These are phyloP conservation scores for Mycena rosella DNA, from an alignment of 768 basidiomycete species.

Conservation along the genomic window DNA sequence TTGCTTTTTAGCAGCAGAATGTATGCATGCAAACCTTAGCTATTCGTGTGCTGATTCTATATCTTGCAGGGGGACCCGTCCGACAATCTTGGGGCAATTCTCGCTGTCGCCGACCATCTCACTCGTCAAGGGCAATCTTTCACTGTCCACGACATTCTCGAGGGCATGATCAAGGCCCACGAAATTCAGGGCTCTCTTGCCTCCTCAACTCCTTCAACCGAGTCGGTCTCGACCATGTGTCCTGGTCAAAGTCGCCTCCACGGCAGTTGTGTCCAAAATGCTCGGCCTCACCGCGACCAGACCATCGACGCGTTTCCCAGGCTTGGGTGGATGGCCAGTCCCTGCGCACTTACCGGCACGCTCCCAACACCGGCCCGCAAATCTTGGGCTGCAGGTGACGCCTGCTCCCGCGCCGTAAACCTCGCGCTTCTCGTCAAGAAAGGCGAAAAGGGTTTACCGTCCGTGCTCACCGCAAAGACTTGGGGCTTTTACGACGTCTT, in stretches of 20 bases:
- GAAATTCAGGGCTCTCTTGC: conserved; percentile 95
- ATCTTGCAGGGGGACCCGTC: conserved; percentile 88
- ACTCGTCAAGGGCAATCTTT: conserved; percentile 83
- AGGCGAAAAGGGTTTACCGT: conserved; percentile 93
- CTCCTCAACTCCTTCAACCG: conserved; percentile 95
- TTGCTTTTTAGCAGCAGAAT: conserved; percentile 94
- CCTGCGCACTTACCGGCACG: conserved; percentile 95
- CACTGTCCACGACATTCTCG: conserved; percentile 86
- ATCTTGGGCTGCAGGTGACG: conserved; percentile 96
- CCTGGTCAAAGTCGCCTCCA: conserved; percentile 96
- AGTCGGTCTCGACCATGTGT: conserved; percentile 96
- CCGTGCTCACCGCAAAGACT: conserved; percentile 90
- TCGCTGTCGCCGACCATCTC: conserved; percentile 92
- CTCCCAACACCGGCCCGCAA: conserved; percentile 96
- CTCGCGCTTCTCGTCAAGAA: conserved; percentile 91
- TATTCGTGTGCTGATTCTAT: background rate
- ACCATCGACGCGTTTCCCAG: conserved; percentile 92
- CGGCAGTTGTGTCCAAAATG: conserved; percentile 93
- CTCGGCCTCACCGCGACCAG: conserved; percentile 87
- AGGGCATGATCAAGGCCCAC: conserved; percentile 96
- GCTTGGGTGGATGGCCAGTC: conserved; percentile 96
- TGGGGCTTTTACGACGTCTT: conserved; percentile 98
- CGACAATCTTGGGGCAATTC: conserved; percentile 93
- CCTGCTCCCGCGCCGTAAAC: conserved; percentile 93
- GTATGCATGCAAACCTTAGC: conserved; percentile 51